Conservation (phyloP, 2,329 filamentous ascomycete species). For the Pseudocercospora macadamiae region DNA sequence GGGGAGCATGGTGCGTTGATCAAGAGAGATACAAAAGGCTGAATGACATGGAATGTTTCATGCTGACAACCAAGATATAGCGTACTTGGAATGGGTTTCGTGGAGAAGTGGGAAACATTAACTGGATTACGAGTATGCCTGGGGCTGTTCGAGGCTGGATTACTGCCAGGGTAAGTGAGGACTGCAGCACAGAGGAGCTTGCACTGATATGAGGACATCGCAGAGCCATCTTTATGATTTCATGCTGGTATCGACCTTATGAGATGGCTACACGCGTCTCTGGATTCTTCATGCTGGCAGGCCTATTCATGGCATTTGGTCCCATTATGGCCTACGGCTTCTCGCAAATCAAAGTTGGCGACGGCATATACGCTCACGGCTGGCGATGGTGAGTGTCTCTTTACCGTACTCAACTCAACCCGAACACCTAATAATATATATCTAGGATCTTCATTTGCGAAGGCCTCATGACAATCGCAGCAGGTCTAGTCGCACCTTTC, state of each 20-base stretch:
- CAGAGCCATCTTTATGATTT: conserved; percentile 8
- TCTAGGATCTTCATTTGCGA: conserved; percentile 5
- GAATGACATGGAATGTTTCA: background rate
- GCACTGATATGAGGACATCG: background rate
- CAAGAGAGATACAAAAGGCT: too few relatives aligned
- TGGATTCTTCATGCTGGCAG: conserved; percentile 6
- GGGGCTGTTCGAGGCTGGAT: conserved; percentile 11
- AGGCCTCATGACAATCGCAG: conserved; percentile 19
- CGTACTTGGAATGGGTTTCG: conserved; percentile 12
- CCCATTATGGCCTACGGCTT: conserved; percentile 52
- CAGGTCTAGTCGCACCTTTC: conserved; percentile 2
- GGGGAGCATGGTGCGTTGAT: background rate
- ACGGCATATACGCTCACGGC: conserved; percentile 57
- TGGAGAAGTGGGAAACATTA: conserved; percentile 9
- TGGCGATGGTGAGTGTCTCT: conserved; percentile 51
- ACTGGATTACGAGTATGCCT: conserved; percentile 1
- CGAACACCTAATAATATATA: background rate
- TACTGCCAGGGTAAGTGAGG: conserved; percentile 1
- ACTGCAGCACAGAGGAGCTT: background rate
- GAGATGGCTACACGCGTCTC: conserved; percentile 10
- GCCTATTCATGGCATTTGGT: conserved; percentile 50
- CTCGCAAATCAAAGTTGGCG: conserved; percentile 68
- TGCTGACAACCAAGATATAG: background rate
- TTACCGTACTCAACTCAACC: background rate
- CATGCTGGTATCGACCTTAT: conserved; percentile 8